Base-by-base conservation (phyloP, 331 rosid genomes). In the Quercus phellos region DNA sequence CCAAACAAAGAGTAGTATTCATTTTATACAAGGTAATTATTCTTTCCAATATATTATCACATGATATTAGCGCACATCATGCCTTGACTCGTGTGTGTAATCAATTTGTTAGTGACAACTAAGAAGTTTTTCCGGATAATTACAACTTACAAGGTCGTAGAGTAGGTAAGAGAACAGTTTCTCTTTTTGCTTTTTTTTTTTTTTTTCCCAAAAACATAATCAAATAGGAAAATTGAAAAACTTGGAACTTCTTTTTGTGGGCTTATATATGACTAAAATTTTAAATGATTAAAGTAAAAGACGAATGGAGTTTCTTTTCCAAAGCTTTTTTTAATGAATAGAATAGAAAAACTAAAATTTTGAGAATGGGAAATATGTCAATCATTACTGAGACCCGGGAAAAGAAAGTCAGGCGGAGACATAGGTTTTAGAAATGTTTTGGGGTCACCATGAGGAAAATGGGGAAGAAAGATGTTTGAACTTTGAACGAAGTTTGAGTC, bases 401-500 rank as follows among this genome's bases (percentile, higher is more conserved):
- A 78, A 87, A 84, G 82, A 72, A 74, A 78, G 84, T 85, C 81
- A 83, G 81, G 83, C 11, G 81, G 81, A 83, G 90, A 67, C 80
- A 85, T 78, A 83, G 89, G 70, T 34, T 34, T 58, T 5, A 29
- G 30, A 43, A 55, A 56, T 79, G 80, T 79, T 81, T 80, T 17
- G 79, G 61, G 71, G 75, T 84, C 53, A 14, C 43, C 78, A 29
- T 29, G 88, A 84, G 81, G 82, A 71, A 89, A 86, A 74, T 70
- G 63, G 68, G 91, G 84, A 80, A 82, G 79, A 90, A 83, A 89
- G 87, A 83, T 70, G 71, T 80, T 51, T 76, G 82, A 82, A 85
- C 85, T 85, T 88, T 83, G 88, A 74, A 81, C 75, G 84, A 85
- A 78, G 86, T 78, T 79, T 81, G 82, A 81, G 93, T 89, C 89